These are phyloP conservation scores for Cyberlindnera mycetangii DNA, from an alignment of 805 yeast species.

Conservation along the genomic window DNA sequence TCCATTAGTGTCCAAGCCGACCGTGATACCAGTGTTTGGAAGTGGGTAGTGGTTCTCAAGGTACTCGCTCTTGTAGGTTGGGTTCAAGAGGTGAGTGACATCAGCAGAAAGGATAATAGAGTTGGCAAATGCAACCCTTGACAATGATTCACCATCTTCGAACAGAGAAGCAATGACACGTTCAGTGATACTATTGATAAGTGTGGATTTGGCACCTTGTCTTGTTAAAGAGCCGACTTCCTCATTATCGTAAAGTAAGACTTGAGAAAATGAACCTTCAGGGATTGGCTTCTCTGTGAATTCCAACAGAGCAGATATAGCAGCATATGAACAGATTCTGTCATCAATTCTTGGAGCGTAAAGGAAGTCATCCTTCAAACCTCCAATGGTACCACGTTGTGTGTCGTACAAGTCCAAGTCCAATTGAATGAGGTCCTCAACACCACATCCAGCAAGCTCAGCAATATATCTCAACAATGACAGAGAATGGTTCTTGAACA, in stretches of 20 bases:
- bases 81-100: slow-evolving; percentile 79
- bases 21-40: slow-evolving; percentile 72
- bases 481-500: slow-evolving; percentile 66
- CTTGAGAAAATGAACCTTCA: slow-evolving; percentile 47
- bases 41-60: slow-evolving; percentile 76
- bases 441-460: slow-evolving; percentile 52
- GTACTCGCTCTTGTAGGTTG: slow-evolving; percentile 67
- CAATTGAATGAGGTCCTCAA: slow-evolving; percentile 60
- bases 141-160: slow-evolving; percentile 21
- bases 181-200: slow-evolving; percentile 60
- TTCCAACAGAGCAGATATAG: slow-evolving; percentile 56
- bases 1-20: slow-evolving; percentile 75
- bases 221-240: slow-evolving; percentile 80
- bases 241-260: slow-evolving; percentile 73
- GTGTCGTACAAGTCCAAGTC: slow-evolving; percentile 81
- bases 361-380: slow-evolving; percentile 71
- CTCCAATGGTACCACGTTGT: slow-evolving; percentile 77
- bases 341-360: slow-evolving; percentile 86
- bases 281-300: slow-evolving; percentile 35
- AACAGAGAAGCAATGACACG: slow-evolving; percentile 42
- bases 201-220: slow-evolving; percentile 80
- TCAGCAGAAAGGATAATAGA: slow-evolving; percentile 81
- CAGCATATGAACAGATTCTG: slow-evolving; percentile 76
- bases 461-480: slow-evolving; percentile 68
- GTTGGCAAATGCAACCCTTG: slow-evolving; percentile 58